These are phyloP conservation scores for Dipteronia sinensis DNA, from an alignment of 345 rosid species.

Conservation along the genomic window DNA sequence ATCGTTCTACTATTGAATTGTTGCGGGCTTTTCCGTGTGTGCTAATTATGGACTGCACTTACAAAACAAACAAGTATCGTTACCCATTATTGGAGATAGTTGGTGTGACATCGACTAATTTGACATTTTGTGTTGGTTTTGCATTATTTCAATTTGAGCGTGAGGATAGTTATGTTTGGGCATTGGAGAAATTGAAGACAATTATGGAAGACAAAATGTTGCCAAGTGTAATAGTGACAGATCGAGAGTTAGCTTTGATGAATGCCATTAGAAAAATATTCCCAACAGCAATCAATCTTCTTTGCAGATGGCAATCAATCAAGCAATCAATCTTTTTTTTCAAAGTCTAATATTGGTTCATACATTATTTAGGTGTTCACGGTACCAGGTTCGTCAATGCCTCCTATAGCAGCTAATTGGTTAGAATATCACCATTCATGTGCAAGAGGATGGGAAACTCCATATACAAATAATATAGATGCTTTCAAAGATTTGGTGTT, in stretches of 20 bases:
- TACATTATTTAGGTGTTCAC: neutral
- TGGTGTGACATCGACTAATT: conserved; percentile 17
- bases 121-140: neutral
- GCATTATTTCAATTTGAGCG: neutral
- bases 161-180: neutral
- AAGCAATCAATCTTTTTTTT: no score
- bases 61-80: conserved; percentile 11
- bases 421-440: neutral
- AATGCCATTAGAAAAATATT: conserved; percentile 6
- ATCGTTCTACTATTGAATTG: conserved; percentile 12
- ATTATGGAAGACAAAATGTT: neutral
- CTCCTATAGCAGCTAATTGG: neutral
- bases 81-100: conserved; percentile 21
- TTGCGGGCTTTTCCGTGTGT: conserved; percentile 15
- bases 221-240: neutral
- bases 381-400: neutral
- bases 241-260: conserved; percentile 1
- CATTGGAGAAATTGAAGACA: neutral
- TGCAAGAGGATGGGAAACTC: neutral
- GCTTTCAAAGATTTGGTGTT: no score
- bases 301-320: conserved; percentile 22
- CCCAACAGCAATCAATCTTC: conserved; percentile 15
- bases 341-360: no score
- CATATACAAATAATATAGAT: no score
- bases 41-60: conserved; percentile 17